Evolutionary conservation across 163 green algal species (phyloP).

Genomic region (Prototheca stagnorum): DNA sequence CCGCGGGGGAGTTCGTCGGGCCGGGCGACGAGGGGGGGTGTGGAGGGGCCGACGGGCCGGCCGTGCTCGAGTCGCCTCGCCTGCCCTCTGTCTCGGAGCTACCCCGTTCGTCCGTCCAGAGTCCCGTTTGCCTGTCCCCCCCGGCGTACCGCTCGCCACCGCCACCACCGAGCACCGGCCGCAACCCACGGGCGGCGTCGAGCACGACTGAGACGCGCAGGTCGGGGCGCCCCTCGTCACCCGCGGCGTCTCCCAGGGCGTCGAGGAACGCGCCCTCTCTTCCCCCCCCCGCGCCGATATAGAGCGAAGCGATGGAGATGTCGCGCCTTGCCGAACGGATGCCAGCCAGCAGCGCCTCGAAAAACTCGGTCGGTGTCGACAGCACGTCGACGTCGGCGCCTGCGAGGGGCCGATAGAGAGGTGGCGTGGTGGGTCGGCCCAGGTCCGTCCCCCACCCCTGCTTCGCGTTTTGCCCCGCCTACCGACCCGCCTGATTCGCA

Average conservation of each 20-base stretch:
- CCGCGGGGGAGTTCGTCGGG: too few species aligned
- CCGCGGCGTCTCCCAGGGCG: conserved; percentile 5
- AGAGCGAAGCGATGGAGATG: conserved; percentile 16
- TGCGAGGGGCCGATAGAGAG: background rate
- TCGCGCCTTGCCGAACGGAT: conserved; percentile 4
- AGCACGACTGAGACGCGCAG: conserved; percentile 11
- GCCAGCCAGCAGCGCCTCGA: conserved; percentile 3
- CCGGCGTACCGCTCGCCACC: too few species aligned
- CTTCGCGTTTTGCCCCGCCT: too few species aligned
- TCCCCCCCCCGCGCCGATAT: conserved; percentile 7
- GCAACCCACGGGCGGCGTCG: conserved; percentile 9
- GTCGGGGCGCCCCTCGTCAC: background rate
- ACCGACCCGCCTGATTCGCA: too few species aligned
- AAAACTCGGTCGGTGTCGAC: conserved; percentile 4
- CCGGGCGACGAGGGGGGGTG: too few species aligned
- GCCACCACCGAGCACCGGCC: too few species aligned
- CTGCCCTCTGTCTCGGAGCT: background rate
- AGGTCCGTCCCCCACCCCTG: too few species aligned
- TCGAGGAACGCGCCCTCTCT: conserved; percentile 8
- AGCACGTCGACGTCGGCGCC: conserved; percentile 1
- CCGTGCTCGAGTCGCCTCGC: too few species aligned
- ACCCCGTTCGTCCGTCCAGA: background rate
- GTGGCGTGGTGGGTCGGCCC: too few species aligned
- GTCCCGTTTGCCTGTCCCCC: too few species aligned
- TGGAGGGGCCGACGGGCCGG: too few species aligned